Evolutionary conservation across 768 basidiomycete genomes (phyloP).

Genomic region (Tylopilus intermedius): DNA sequence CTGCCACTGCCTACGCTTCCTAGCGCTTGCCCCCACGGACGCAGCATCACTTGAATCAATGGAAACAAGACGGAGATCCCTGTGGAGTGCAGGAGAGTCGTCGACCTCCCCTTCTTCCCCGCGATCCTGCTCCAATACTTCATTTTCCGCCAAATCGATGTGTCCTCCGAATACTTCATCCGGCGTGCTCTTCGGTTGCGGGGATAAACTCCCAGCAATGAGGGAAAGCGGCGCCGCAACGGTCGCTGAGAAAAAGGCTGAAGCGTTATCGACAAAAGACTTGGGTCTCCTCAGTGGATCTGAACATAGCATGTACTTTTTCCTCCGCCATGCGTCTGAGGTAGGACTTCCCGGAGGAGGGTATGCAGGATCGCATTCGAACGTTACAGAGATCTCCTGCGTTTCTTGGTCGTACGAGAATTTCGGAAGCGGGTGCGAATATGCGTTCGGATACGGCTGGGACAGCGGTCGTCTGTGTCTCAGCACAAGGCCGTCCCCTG

Average conservation of each 20-base stretch:
- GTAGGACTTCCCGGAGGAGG: constrained; percentile 33
- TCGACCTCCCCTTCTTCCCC: constrained; percentile 77
- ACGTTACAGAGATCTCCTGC: constrained; percentile 57
- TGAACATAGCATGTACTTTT: constrained; percentile 58
- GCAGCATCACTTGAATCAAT: constrained; percentile 36
- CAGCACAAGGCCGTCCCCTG: constrained; percentile 64
- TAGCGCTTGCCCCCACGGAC: constrained; percentile 32
- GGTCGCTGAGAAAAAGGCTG: constrained; percentile 57
- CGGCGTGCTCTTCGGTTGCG: constrained; percentile 44
- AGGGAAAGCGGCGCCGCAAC: constrained; percentile 56
- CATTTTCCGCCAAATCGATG: constrained; percentile 73
- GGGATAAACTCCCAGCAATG: constrained; percentile 35
- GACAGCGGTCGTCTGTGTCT: constrained; percentile 75
- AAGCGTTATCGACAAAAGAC: constrained; percentile 66
- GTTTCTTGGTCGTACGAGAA: constrained; percentile 56
- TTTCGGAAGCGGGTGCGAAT: constrained; percentile 70
- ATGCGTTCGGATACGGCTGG: constrained; percentile 71
- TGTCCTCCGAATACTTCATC: constrained; percentile 63
- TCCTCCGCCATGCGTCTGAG: constrained; percentile 51
- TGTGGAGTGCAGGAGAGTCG: constrained; percentile 54
- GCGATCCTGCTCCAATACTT: constrained; percentile 73
- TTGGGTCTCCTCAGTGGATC: constrained; percentile 66
- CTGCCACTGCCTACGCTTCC: constrained; percentile 45
- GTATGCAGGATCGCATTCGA: constrained; percentile 60
- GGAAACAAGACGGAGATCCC: constrained; percentile 53